Percentiles rank a stretch among this genome's conserved stretches.
Conservation (phyloP, 2,329 filamentous ascomycete species). For the Alternaria arbusti region DNA sequence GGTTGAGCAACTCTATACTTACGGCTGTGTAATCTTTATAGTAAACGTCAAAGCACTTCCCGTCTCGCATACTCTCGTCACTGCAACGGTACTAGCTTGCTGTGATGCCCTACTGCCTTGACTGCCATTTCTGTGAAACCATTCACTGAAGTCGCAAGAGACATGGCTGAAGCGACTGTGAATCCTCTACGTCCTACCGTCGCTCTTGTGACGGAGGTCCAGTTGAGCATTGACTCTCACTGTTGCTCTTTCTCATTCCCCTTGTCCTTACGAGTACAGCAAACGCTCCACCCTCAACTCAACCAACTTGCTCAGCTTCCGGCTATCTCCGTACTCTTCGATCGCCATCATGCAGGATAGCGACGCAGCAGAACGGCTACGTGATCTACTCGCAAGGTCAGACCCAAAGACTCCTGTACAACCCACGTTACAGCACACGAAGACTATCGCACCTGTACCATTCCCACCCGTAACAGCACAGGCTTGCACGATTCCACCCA, state of each 20-base stretch:
- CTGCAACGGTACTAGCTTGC: background rate
- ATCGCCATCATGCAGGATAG: background rate
- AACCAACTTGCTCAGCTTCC: background rate
- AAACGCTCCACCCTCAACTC: background rate
- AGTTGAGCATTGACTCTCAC: background rate
- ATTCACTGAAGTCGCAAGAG: background rate
- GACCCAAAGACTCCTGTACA: background rate
- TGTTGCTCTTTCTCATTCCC: background rate
- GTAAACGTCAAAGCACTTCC: background rate
- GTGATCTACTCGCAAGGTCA: background rate
- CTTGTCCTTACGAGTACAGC: background rate
- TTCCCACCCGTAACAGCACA: background rate
- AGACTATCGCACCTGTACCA: background rate
- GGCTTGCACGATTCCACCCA: background rate
- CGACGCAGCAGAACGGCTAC: background rate
- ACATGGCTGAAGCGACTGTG: background rate
- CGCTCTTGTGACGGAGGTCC: background rate
- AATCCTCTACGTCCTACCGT: background rate
- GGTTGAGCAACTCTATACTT: background rate
- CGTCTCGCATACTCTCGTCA: background rate
- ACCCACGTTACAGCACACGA: background rate
- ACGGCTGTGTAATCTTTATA: background rate
- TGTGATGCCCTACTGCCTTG: background rate
- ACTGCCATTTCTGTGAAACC: background rate
- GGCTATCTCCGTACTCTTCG: background rate